phyloP scores from a whole-genome alignment of 345 rosid species.

The Hibiscus trionum region DNA sequence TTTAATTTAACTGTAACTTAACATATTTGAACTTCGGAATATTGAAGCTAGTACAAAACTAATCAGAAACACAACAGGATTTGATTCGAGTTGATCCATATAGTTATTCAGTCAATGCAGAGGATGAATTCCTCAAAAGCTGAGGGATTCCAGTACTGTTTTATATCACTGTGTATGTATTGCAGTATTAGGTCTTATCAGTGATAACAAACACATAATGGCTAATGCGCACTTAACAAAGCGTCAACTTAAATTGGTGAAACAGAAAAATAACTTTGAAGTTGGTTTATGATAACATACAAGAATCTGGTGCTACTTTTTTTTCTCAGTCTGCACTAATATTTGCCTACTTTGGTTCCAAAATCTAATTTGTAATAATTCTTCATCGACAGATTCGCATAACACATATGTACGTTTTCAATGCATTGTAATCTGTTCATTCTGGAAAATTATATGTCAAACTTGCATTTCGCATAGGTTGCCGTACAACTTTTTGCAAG shows the following conservation, averaged over 20 bases:
- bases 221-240: not conserved
- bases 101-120: not conserved
- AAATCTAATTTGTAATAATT: not conserved
- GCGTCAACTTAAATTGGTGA: not conserved
- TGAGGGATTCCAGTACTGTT: not conserved
- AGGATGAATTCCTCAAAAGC: not conserved
- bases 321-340: not conserved
- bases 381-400: not conserved
- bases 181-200: not conserved
- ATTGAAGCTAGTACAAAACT: not conserved
- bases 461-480: not conserved
- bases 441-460: not conserved
- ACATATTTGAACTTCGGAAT: not conserved
- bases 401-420: not conserved
- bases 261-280: not conserved
- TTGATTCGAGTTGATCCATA: not conserved
- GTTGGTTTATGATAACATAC: not conserved
- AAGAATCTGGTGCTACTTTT: not conserved
- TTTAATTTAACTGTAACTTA: not conserved
- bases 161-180: not conserved
- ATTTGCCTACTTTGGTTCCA: not conserved
- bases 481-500: not conserved
- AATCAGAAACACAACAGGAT: not conserved
- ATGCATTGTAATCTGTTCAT: not conserved
- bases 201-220: not conserved